Base-by-base conservation (phyloP, 2,329 filamentous ascomycete genomes). In the Aspergillus fructus region DNA sequence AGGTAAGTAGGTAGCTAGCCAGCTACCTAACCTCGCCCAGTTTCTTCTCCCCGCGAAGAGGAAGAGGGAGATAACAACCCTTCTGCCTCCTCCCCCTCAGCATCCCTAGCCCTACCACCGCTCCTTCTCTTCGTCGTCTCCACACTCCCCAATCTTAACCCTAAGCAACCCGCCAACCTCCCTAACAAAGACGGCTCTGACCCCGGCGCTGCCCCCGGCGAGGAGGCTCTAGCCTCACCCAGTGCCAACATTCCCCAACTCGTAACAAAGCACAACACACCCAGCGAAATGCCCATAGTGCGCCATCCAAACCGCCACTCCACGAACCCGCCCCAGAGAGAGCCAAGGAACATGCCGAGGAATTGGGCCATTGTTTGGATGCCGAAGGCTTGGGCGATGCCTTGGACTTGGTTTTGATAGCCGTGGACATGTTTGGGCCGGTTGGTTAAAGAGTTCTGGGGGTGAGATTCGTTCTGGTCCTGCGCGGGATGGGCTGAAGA, bases 321-420 rank as follows among this genome's bases (percentile, higher is more conserved):
- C 15, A 74, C 63, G 49, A 74, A 65, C 1, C 85, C 85, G 7
- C 80, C 81, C 49, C 85, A 68, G 13, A 87, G 66, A 0, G 86
- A 86, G 0, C 87, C 87, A 5, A 87, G 53, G 0, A 85, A 82
- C 51, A 88, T 71, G 0, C 87, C 86, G 0, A 76, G 71, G 58
- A 81, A 83, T 68, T 86, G 88, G 0, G 85, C 78, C 77, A 88
- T 81, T n/a, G 81, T 84, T 63, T 84, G 86, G 58, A 89, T 74
- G 3, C 83, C 85, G 67, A 88, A 89, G 0, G 88, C 75, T 69
- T 89, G 86, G 2, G 85, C 85, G 65, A 87, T 87, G 0, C 85
- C 85, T 48, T 48, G 30, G 30, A 0, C 65, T 65, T 11, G 64
- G 60, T 12, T 60, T 53, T 45, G 42, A 4, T 33, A 4, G 13